A percentile compares a stretch with the other conserved stretches of the same genome.
Evolutionary conservation across 202 grass and related monocot genomes (phyloP).

Genomic region (Elaeis oleifera): DNA sequence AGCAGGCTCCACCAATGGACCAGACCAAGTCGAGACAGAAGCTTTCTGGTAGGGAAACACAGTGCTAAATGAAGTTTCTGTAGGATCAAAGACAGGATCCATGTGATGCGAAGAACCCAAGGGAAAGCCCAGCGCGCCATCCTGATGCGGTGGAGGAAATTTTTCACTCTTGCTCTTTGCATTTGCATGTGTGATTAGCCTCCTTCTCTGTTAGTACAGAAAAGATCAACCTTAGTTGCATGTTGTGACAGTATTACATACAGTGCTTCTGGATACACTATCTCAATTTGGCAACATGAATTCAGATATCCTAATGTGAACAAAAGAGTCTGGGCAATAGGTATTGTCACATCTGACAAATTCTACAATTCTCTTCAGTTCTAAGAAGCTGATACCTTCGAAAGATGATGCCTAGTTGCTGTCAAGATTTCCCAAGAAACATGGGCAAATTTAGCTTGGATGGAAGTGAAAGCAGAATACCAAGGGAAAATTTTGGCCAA

Average conservation of each 20-base stretch:
- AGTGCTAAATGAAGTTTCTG: conserved; percentile 72
- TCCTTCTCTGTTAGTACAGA: conserved; percentile 50
- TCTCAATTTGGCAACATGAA: background rate
- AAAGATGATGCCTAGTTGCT: too few relatives aligned
- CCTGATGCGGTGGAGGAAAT: conserved; percentile 84
- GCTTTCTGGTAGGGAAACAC: conserved; percentile 68
- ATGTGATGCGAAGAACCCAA: conserved; percentile 82
- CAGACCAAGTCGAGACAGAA: conserved; percentile 60
- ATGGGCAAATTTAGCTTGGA: too few relatives aligned
- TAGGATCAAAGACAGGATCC: conserved; percentile 56
- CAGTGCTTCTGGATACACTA: conserved; percentile 6
- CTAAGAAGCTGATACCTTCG: too few relatives aligned
- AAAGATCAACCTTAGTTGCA: background rate
- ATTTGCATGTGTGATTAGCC: conserved; percentile 74
- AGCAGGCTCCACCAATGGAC: conserved; percentile 54
- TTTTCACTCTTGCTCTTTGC: conserved; percentile 94
- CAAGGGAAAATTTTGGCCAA: too few relatives aligned
- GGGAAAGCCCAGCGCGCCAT: conserved; percentile 62
- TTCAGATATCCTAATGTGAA: too few relatives aligned
- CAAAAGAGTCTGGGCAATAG: too few relatives aligned
- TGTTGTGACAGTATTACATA: background rate
- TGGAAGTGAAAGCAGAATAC: too few relatives aligned
- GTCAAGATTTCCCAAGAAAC: too few relatives aligned
- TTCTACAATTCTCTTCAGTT: too few relatives aligned
- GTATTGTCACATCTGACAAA: too few relatives aligned